These are phyloP conservation scores for Leccinum solheimii DNA, from an alignment of 1,284 basidiomycete species.

Conservation along the genomic window DNA sequence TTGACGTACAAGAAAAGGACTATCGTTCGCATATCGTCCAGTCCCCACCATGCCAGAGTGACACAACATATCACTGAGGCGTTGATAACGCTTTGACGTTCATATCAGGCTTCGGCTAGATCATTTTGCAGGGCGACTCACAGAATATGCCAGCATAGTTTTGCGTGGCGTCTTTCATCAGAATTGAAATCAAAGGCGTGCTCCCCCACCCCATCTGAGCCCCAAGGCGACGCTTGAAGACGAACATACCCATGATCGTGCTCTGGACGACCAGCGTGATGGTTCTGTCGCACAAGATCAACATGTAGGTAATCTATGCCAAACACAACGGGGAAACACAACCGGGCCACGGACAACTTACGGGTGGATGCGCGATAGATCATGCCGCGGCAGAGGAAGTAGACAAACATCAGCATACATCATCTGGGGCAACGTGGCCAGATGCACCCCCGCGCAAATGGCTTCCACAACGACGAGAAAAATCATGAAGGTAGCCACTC, in stretches of 20 bases:
- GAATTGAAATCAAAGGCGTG: conserved; percentile 17
- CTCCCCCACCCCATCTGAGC: conserved; percentile 16
- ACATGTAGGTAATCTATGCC: not conserved
- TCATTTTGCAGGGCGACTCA: conserved; percentile 12
- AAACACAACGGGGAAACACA: not conserved
- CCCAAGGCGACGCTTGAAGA: conserved; percentile 6
- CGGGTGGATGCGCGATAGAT: not conserved
- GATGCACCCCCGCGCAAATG: not conserved
- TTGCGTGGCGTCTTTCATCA: conserved; percentile 20
- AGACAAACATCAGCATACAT: conserved; percentile 16
- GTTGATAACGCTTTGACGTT: not conserved
- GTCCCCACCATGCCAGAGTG: conserved; percentile 2
- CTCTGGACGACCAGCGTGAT: conserved; percentile 11
- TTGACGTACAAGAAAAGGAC: conserved; percentile 13
- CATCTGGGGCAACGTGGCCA: not conserved
- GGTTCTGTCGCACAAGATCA: conserved; percentile 10
- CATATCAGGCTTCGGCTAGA: not conserved
- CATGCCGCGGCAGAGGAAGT: not conserved
- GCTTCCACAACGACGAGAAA: conserved; percentile 14
- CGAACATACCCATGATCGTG: conserved; percentile 11
- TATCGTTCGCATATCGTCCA: conserved; percentile 4
- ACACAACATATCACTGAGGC: conserved; percentile 8
- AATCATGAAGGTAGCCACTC: conserved; percentile 7
- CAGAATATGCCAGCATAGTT: conserved; percentile 14
- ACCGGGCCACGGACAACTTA: not conserved